Percentiles rank a stretch among this genome's conserved stretches.
phyloP scores from a whole-genome alignment of 768 basidiomycete genomes.

The Boletus vermiculosoides region DNA sequence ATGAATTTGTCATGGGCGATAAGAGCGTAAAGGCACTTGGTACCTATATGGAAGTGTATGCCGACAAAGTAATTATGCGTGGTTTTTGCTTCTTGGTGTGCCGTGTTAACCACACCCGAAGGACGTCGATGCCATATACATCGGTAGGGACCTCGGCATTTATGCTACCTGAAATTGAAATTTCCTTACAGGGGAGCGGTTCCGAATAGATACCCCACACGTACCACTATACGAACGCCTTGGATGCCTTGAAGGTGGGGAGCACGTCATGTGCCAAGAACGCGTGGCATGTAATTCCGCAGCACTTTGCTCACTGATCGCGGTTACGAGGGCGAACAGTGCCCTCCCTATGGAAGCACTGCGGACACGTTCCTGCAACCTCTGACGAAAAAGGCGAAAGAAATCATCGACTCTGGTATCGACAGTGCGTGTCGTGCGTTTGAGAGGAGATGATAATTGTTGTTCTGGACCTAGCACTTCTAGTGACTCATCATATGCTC shows the following conservation, averaged over 20 bases:
- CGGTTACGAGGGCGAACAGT: neutral
- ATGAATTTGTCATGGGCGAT: neutral
- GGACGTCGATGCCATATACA: neutral
- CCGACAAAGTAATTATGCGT: neutral
- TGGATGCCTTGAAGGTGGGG: neutral
- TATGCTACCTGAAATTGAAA: neutral
- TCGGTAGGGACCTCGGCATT: neutral
- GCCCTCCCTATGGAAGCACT: neutral
- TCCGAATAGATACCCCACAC: neutral
- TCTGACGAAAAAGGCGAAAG: neutral
- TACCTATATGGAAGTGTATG: neutral
- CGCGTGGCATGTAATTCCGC: neutral
- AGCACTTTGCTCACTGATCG: slow-evolving; percentile 1
- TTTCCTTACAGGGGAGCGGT: neutral
- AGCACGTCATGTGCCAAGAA: neutral
- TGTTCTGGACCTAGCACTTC: neutral
- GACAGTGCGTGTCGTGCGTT: neutral
- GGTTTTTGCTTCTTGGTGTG: neutral
- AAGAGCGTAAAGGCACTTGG: neutral
- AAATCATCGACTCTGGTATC: neutral
- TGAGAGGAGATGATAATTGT: neutral
- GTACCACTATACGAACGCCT: neutral
- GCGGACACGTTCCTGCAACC: neutral
- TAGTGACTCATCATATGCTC: neutral
- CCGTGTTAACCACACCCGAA: neutral